Conservation (phyloP, 108 stramenopile genomes). For the Phaeodactylum tricornutum region DNA sequence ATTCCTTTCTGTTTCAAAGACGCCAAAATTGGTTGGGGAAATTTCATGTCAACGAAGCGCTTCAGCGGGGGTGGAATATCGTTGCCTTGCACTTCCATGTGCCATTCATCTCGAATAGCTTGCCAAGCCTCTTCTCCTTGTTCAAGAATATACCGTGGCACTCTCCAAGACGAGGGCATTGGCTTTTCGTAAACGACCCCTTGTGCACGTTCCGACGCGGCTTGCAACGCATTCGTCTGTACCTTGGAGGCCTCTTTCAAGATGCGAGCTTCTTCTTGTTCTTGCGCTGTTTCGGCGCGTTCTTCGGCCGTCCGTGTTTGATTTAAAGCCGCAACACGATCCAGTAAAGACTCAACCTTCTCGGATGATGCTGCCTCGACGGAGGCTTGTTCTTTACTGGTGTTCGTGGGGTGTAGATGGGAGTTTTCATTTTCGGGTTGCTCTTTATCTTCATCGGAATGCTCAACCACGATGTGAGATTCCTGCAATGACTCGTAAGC, state of each 20-base stretch:
- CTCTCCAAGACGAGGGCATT: conserved; percentile 84
- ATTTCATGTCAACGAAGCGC: conserved; percentile 91
- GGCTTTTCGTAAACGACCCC: conserved; percentile 71
- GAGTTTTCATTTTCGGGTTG: too few relatives aligned
- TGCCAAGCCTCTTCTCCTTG: conserved; percentile 68
- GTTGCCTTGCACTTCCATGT: conserved; percentile 91
- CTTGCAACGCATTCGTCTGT: conserved; percentile 93
- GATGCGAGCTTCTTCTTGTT: conserved; percentile 84
- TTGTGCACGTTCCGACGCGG: conserved; percentile 86
- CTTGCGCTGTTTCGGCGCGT: conserved; percentile 35
- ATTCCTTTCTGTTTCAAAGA: conserved; percentile 81
- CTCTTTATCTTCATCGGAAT: too few relatives aligned
- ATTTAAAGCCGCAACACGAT: too few relatives aligned
- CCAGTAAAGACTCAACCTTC: too few relatives aligned
- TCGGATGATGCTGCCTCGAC: too few relatives aligned
- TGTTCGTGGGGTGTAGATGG: too few relatives aligned
- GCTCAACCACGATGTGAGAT: too few relatives aligned
- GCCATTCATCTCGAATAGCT: conserved; percentile 86
- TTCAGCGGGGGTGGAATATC: conserved; percentile 85
- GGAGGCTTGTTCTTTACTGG: too few relatives aligned
- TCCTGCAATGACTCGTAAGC: too few relatives aligned
- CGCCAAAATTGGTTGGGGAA: conserved; percentile 76
- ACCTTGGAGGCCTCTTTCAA: conserved; percentile 89
- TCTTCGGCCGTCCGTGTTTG: conserved; percentile 45
- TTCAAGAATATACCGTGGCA: conserved; percentile 63